Base-by-base conservation (phyloP, 179 eudicot species). In the Heliamphora pulchella region DNA sequence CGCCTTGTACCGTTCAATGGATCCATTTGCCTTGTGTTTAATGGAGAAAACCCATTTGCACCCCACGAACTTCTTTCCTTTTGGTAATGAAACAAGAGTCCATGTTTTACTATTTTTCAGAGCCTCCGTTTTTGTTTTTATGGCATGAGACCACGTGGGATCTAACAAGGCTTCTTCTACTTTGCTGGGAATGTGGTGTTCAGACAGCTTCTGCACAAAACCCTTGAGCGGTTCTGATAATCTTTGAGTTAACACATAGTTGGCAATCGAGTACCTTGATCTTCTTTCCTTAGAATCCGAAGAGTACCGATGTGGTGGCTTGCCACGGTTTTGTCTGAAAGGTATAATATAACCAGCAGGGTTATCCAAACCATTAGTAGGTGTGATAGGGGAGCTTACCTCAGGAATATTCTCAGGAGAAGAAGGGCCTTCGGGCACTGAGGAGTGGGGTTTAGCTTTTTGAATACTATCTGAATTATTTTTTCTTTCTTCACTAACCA, bases 241-340 rank as follows among this genome's bases (percentile, higher is more conserved):
- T 18, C 68, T 8, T 64, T 66, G 72, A 47, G 80, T 78, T 0
- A 50, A 4, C 51, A 78, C 74, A 5, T 78, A 66, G 39, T 78
- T 78, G 8, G 80, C 50, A 14, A 78, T 78, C 13, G 74, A 64
- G 47, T 78, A 78, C 73, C 67, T 78, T 4, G 18, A 65, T 44
- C 31, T 17, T 67, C 73, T 44, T 66, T 50, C 62, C 2, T 71
- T 55, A 1, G 15, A 10, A n/a, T 71, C 57, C n/a, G 14, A 63
- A 1, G 64, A 68, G 50, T 68, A 78, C 14, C 75, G 13, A n/a
- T 66, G 51, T 3, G 75, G 66, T 10, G 75, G 75, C 6, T 67
- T 78, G 15, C 75, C 75, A 66, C 20, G 31, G 13, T 39, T 66
- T 22, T 67, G 54, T 59, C 66, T 22, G 39, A 50, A 8, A 67